These are phyloP conservation scores for Mycocentrospora acerina DNA, from an alignment of 2,329 filamentous ascomycete genomes.

Conservation along the genomic window DNA sequence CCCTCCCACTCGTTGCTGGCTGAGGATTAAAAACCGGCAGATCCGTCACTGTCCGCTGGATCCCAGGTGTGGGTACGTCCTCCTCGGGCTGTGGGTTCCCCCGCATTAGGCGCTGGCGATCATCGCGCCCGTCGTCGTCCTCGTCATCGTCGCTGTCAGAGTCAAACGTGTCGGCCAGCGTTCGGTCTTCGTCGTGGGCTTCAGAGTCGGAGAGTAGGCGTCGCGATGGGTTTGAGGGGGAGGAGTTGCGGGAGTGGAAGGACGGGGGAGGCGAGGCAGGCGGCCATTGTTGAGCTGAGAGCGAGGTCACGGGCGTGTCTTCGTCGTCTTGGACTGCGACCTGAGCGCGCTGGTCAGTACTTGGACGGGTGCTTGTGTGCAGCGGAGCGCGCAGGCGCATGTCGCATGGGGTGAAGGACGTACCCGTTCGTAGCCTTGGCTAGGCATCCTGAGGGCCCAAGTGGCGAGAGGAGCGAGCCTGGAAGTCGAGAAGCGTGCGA, in stretches of 20 bases:
- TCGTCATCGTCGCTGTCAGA: slow-evolving; percentile 66
- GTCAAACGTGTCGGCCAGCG: slow-evolving; percentile 92
- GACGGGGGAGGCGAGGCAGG: slow-evolving; percentile 66
- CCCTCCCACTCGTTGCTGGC: slow-evolving; percentile 46
- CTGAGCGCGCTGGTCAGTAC: slow-evolving; percentile 30
- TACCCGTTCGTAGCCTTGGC: slow-evolving; percentile 53
- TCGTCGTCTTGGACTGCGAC: slow-evolving; percentile 49
- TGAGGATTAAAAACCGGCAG: slow-evolving; percentile 54
- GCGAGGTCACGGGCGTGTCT: slow-evolving; percentile 33
- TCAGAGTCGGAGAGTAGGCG: slow-evolving; percentile 55
- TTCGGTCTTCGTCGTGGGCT: slow-evolving; percentile 66
- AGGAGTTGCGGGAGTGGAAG: slow-evolving; percentile 82
- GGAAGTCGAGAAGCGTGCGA: neutral
- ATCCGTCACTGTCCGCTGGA: slow-evolving; percentile 55
- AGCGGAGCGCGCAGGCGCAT: slow-evolving; percentile 11
- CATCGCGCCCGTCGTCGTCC: slow-evolving; percentile 70
- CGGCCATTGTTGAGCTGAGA: slow-evolving; percentile 33
- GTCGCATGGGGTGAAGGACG: slow-evolving; percentile 23
- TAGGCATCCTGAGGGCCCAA: slow-evolving; percentile 44
- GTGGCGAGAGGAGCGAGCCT: slow-evolving; percentile 8
- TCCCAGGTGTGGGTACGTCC: slow-evolving; percentile 33
- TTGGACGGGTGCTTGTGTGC: neutral
- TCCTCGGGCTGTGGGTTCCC: slow-evolving; percentile 50
- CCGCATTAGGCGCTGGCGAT: slow-evolving; percentile 83
- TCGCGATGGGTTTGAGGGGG: slow-evolving; percentile 54